phyloP scores from a whole-genome alignment of 1,284 basidiomycete genomes.

The Tetrapyrgos nigripes region DNA sequence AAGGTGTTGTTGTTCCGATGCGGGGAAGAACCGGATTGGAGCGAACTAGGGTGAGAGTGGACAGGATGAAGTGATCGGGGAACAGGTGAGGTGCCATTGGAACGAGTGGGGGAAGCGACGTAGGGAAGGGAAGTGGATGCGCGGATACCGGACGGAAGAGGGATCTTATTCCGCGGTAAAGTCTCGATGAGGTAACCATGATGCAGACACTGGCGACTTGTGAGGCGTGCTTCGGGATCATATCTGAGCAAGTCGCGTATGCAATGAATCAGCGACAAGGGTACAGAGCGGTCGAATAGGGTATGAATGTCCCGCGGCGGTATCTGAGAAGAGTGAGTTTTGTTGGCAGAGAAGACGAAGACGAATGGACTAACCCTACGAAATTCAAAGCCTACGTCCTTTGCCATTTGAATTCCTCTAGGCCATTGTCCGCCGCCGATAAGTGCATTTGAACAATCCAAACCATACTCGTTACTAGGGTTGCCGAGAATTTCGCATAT shows the following conservation, averaged over 20 bases:
- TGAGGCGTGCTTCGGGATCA: conserved; percentile 87
- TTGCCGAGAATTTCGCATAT: conserved; percentile 96
- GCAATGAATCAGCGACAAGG: conserved; percentile 87
- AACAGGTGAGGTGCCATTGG: conserved; percentile 52
- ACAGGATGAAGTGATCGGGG: conserved; percentile 42
- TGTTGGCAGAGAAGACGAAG: conserved; percentile 14
- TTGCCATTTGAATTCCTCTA: conserved; percentile 86
- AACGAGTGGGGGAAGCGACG: conserved; percentile 30
- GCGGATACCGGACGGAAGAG: conserved; percentile 60
- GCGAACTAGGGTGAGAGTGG: conserved; percentile 65
- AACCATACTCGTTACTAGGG: conserved; percentile 84
- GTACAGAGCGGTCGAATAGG: conserved; percentile 83
- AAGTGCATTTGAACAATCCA: conserved; percentile 71
- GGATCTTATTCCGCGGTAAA: conserved; percentile 71
- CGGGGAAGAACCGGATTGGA: conserved; percentile 47
- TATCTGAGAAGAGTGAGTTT: conserved; percentile 52
- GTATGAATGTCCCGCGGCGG: conserved; percentile 78
- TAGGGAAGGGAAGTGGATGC: conserved; percentile 39
- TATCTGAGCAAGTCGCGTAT: conserved; percentile 93
- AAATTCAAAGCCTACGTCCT: conserved; percentile 88
- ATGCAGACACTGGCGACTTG: conserved; percentile 85
- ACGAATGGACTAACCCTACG: conserved; percentile 69
- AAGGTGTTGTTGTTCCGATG: conserved; percentile 68
- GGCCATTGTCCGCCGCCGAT: conserved; percentile 92
- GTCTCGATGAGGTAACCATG: conserved; percentile 88